phyloP scores from a whole-genome alignment of 2,329 filamentous ascomycete species.

The Cercospora beticola region DNA sequence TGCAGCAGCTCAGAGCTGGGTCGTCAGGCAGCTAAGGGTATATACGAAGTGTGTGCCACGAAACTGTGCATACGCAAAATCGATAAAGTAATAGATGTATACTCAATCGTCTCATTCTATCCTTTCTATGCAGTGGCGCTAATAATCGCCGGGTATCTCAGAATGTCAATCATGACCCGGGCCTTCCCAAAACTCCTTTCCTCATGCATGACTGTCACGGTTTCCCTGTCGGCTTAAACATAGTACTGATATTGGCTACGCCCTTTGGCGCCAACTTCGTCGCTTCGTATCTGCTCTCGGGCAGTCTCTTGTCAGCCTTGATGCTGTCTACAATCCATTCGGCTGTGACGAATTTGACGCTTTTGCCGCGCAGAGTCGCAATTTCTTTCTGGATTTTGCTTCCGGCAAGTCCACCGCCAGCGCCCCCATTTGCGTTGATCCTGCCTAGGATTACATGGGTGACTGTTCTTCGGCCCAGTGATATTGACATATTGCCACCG shows the following conservation, averaged over 20 bases:
- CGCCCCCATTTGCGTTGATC: constrained; percentile 47
- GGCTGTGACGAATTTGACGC: constrained; percentile 74
- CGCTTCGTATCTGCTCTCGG: constrained; percentile 70
- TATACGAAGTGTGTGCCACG: too few relatives aligned
- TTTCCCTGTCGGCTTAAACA: constrained; percentile 27
- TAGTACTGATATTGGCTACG: constrained; percentile 62
- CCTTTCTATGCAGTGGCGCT: constrained; percentile 13
- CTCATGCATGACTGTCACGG: constrained; percentile 2
- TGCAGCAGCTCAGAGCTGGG: neutral
- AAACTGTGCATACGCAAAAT: neutral
- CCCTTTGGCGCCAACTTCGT: constrained; percentile 61
- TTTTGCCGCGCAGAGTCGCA: constrained; percentile 62
- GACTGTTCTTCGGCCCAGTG: constrained; percentile 69
- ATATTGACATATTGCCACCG: constrained; percentile 69
- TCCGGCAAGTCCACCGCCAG: constrained; percentile 72
- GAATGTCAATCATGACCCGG: neutral
- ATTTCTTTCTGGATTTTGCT: constrained; percentile 83
- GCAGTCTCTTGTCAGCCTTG: constrained; percentile 68
- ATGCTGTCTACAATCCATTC: constrained; percentile 89
- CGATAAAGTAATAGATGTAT: neutral
- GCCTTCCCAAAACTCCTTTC: neutral
- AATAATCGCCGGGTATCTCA: constrained; percentile 18
- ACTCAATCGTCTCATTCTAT: neutral
- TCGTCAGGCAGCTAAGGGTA: too few relatives aligned
- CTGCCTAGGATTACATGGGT: constrained; percentile 82